phyloP scores from a whole-genome alignment of 352 stramenopile genomes.

The Elongisporangium undulatum region DNA sequence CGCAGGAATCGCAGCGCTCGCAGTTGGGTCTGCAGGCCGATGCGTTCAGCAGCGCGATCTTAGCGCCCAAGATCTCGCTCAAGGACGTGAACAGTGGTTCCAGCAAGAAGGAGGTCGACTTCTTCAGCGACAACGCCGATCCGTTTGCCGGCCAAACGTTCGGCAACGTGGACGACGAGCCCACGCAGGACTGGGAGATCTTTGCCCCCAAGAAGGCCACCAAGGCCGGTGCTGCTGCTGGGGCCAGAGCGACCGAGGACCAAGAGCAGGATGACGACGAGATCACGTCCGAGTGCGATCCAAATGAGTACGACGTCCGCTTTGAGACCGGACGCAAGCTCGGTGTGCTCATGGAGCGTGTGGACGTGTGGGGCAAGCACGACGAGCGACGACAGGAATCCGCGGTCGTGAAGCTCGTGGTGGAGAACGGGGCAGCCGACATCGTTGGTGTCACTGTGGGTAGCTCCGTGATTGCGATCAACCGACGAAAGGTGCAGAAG shows the following conservation, averaged over 20 bases:
- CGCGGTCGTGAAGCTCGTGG: slow-evolving; percentile 76
- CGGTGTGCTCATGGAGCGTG: slow-evolving; percentile 78
- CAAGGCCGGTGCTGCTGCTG: slow-evolving; percentile 10
- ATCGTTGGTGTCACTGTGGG: slow-evolving; percentile 57
- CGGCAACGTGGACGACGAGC: slow-evolving; percentile 60
- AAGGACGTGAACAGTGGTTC: slow-evolving; percentile 20
- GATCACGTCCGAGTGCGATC: slow-evolving; percentile 27
- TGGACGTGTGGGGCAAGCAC: slow-evolving; percentile 54
- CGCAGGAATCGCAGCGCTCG: slow-evolving; percentile 56
- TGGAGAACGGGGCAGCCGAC: slow-evolving; percentile 73
- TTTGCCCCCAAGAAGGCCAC: slow-evolving; percentile 14
- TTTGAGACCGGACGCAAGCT: slow-evolving; percentile 77
- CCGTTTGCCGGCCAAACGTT: slow-evolving; percentile 61
- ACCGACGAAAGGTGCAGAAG: slow-evolving; percentile 41
- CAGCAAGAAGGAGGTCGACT: slow-evolving; percentile 34
- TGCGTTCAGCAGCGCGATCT: slow-evolving; percentile 26
- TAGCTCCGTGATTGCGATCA: slow-evolving; percentile 75
- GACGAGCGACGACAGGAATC: slow-evolving; percentile 56
- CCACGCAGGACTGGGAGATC: slow-evolving; percentile 9
- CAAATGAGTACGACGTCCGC: slow-evolving; percentile 69
- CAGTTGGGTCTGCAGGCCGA: slow-evolving; percentile 52
- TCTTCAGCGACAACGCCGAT: slow-evolving; percentile 59
- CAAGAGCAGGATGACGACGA: slow-evolving; percentile 11
- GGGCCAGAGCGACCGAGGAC: not conserved
- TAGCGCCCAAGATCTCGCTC: slow-evolving; percentile 35